Base-by-base conservation (phyloP, 192 early-diverging fungal species). In the Ramicandelaber brevisporus region DNA sequence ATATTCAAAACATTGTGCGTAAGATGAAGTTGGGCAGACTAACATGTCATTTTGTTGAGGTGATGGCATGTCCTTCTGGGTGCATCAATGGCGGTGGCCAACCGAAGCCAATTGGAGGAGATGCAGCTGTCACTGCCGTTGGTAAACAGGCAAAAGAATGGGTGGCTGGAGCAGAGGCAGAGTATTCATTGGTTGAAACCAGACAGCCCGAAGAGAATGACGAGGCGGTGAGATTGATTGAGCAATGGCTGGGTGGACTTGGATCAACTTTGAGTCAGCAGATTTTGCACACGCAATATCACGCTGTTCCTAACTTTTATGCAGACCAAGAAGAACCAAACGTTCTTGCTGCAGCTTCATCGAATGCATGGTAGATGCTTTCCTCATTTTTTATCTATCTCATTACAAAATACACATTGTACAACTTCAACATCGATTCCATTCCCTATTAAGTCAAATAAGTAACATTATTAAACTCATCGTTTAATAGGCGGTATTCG, bases 41-140 rank as follows among this genome's bases (percentile, higher is more conserved):
- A 14, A 37, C 48, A 2, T 90, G 84, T 48, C 71, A 93, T 41
- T 98, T 75, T 41, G 77, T 95, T 1, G 89, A 98, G 37, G 79
- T 98, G 9, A 89, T 89, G 65, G 93, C 93, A 1, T 98, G 93
- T 40, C 93, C 93, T 0, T 71, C 68, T 11, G 93, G 85, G 5
- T 98, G 93, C 55, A 80, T 86, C 20, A 95, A 98, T 38, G 93
- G 93, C 10, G 93, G 93, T 30, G 93, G 93, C 4, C 93, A 98
- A 48, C 35, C 88, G 11, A 73, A 76, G 38, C 59, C 70, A 2
- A 44, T 29, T 4, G 24, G 53, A 17, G 42, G 48, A 21, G 48
- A 50, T 15, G 39, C 51, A 0, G 49, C 58, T 0, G 54, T 61
- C 8, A 57, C 66, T 19, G n/a, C n/a, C n/a, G n/a, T n/a, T n/a